Conservation (phyloP, 176 grass and related monocot species). For the Aegilops longissima region DNA sequence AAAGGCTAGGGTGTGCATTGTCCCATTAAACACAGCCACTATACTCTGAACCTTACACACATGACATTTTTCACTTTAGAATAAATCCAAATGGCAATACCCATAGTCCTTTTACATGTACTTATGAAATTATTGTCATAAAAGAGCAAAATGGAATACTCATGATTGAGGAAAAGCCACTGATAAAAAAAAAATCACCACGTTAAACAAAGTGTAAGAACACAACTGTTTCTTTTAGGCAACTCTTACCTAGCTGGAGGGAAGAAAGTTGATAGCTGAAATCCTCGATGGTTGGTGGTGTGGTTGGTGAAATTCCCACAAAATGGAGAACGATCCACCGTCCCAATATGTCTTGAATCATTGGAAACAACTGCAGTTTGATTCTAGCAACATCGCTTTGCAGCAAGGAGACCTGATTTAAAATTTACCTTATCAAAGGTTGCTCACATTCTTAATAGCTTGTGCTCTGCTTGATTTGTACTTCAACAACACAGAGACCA, state of each 20-base stretch:
- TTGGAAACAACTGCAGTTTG: slow-evolving; percentile 70
- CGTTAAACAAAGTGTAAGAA: slow-evolving; percentile 16
- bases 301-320: slow-evolving; percentile 70
- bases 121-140: slow-evolving; percentile 9
- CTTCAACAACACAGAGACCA: slow-evolving; percentile 14
- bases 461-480: slow-evolving; percentile 20
- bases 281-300: slow-evolving; percentile 63
- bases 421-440: slow-evolving; percentile 32
- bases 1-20: slow-evolving; percentile 10
- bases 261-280: slow-evolving; percentile 94
- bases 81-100: background rate
- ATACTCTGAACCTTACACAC: background rate
- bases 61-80: slow-evolving; percentile 4
- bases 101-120: background rate
- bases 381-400: slow-evolving; percentile 77
- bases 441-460: slow-evolving; percentile 7
- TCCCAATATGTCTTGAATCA: slow-evolving; percentile 65
- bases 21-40: background rate
- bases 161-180: background rate
- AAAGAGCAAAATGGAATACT: background rate
- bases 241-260: slow-evolving; percentile 73
- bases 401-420: slow-evolving; percentile 66
- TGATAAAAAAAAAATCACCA: slow-evolving; percentile 23
- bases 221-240: background rate
- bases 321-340: slow-evolving; percentile 91